Evolutionary conservation across 805 yeast genomes (phyloP), one percentile per base, ranked within the genome.

Genomic region (Tetrapisispora iriomotensis): DNA sequence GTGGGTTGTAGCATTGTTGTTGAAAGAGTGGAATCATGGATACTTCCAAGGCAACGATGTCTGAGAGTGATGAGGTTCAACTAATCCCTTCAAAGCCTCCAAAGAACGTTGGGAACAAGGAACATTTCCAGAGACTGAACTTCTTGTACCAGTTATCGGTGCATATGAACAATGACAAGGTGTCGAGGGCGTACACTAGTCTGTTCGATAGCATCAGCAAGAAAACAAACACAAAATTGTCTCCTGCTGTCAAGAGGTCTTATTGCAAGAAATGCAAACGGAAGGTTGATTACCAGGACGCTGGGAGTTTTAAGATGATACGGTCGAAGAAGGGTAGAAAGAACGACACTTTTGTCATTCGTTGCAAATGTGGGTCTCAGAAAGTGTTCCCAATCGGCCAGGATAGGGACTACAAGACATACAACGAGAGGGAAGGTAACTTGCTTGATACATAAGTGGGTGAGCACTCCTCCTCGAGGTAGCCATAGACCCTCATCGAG

Each of bases 261-360:
- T 53, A 79, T 13, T 86, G 95, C 59, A 84, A 83, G 49, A 62
- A 61, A 27, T 86, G 95, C 57, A 60, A 71, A 33, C 56, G 75
- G 8, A 43, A 71, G 8, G 50, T 70, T 36, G 34, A 54, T 1
- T 47, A 66, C 25, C 21, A 20, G 7, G 23, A 22, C 15, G 28
- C 34, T 21, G 27, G 37, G 15, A 31, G 19, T 3, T 31, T 31
- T 31, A 18, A 18, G 10, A 18, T 29, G 3, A 8, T 19, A 3
- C 17, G 40, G 79, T 1, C 65, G 10, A 15, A 25, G 12, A 59
- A 25, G 75, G 78, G 49, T 6, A n/a, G 37, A 37, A 13, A 70
- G 10, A 62, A 66, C 45, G 82, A 81, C 44, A 58, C 72, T 0
- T 55, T 79, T 37, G 68, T 67, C 20, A 54, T 71, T 28, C 45